phyloP scores from a whole-genome alignment of 2,329 filamentous ascomycete genomes.

The Cladosporium sp. region DNA sequence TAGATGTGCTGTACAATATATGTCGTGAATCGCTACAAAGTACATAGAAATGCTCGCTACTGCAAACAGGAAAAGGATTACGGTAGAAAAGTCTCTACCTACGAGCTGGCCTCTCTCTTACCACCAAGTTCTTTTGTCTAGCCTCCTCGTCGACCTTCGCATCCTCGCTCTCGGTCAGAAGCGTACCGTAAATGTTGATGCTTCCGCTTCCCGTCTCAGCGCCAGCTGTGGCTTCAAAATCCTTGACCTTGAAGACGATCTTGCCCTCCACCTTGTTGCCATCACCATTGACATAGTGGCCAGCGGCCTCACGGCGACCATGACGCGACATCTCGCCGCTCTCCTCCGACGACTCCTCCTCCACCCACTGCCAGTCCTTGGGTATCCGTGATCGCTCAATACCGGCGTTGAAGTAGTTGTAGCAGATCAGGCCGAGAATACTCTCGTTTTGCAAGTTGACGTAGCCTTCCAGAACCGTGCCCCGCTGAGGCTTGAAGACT shows the following conservation, averaged over 20 bases:
- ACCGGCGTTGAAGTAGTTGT: conserved; percentile 83
- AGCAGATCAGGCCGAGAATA: conserved; percentile 82
- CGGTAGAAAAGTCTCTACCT: neutral
- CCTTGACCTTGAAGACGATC: conserved; percentile 72
- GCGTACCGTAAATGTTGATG: conserved; percentile 81
- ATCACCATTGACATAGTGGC: conserved; percentile 68
- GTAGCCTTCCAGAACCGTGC: conserved; percentile 70
- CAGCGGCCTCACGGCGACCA: conserved; percentile 30
- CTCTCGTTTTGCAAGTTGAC: conserved; percentile 85
- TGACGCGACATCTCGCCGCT: conserved; percentile 37
- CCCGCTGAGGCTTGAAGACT: conserved; percentile 70
- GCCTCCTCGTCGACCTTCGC: conserved; percentile 53
- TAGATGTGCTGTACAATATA: no score
- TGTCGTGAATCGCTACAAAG: neutral
- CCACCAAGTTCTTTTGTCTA: conserved; percentile 17
- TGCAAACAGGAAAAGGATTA: neutral
- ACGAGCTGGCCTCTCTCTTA: conserved; percentile 13
- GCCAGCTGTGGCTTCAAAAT: conserved; percentile 67
- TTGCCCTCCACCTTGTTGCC: conserved; percentile 67
- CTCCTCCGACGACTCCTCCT: conserved; percentile 40
- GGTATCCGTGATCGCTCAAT: conserved; percentile 76
- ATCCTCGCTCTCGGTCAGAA: conserved; percentile 67
- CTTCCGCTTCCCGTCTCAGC: conserved; percentile 70
- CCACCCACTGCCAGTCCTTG: conserved; percentile 72
- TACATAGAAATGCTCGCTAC: conserved; percentile 6